Percentiles rank a stretch among this genome's conserved stretches.
Conservation (phyloP, 2,329 filamentous ascomycete genomes). For the Venturia aucupariae region DNA sequence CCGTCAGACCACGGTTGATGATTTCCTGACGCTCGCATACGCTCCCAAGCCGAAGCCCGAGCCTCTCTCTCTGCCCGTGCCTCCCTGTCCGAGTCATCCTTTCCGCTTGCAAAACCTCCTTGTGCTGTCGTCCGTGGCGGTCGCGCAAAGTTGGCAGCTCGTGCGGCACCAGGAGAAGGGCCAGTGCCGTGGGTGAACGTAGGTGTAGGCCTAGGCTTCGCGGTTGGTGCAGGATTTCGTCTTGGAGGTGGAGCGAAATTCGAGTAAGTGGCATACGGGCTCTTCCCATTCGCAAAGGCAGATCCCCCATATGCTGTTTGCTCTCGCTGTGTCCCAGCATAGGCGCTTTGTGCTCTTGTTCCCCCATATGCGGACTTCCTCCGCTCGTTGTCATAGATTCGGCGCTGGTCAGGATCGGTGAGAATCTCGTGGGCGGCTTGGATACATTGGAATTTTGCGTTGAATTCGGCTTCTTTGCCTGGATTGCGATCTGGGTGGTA, state of each 20-base stretch:
- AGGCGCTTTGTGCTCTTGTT: background rate
- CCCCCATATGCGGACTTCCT: conserved; percentile 30
- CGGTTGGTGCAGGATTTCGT: conserved; percentile 1
- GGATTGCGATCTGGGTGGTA: conserved; percentile 87
- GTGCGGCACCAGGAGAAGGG: too few species aligned
- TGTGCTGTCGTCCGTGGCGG: conserved; percentile 2
- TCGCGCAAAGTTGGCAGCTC: conserved; percentile 26
- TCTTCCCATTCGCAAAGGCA: background rate
- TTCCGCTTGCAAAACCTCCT: conserved; percentile 19
- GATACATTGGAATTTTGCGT: conserved; percentile 75
- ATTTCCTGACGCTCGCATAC: conserved; percentile 22
- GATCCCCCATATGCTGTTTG: conserved; percentile 5
- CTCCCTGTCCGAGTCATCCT: conserved; percentile 17
- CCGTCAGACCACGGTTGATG: conserved; percentile 8
- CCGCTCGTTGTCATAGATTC: conserved; percentile 54
- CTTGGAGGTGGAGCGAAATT: conserved; percentile 13
- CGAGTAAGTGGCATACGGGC: conserved; percentile 11
- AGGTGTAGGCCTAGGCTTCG: background rate
- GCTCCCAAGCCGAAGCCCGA: conserved; percentile 31
- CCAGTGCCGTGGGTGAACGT: background rate
- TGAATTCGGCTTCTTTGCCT: conserved; percentile 69
- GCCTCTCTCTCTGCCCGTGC: conserved; percentile 18
- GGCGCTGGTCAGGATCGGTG: conserved; percentile 47
- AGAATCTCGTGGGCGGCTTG: conserved; percentile 77
- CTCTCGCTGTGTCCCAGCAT: background rate